phyloP scores from a whole-genome alignment of 345 rosid genomes.

The Eucalyptus caleyi region DNA sequence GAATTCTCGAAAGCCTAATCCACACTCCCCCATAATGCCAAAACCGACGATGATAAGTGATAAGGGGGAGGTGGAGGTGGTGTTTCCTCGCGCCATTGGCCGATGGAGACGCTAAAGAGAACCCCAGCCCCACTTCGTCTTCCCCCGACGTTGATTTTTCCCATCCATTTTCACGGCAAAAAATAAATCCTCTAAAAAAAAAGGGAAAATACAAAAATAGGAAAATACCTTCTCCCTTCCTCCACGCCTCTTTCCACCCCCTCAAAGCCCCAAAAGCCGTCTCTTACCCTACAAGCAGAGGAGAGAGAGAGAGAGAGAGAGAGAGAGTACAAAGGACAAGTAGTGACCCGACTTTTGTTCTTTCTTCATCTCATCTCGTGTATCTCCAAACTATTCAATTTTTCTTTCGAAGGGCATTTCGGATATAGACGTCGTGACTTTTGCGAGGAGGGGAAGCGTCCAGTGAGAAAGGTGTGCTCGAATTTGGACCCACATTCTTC shows the following conservation, averaged over 20 bases:
- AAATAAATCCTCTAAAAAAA: not conserved
- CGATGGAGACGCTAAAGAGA: not conserved
- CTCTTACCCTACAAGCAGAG: not conserved
- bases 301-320: not conserved
- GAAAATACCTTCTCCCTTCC: not conserved
- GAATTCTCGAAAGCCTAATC: not conserved
- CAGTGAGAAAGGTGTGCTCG: not conserved
- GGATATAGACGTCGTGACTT: not conserved
- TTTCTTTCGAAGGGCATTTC: not conserved
- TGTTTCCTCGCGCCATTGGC: not conserved
- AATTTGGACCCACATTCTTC: not conserved
- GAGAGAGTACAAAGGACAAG: too few relatives aligned
- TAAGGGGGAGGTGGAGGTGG: not conserved
- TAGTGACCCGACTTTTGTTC: not conserved
- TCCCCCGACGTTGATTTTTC: not conserved
- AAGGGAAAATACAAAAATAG: not conserved
- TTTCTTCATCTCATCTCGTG: not conserved
- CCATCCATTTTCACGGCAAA: not conserved
- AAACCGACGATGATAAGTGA: not conserved
- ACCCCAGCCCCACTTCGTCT: not conserved
- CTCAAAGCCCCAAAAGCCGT: constrained; percentile 36
- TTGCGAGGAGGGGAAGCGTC: not conserved
- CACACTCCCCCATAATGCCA: not conserved
- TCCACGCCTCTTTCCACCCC: constrained; percentile 29
- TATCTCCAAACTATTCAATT: not conserved